Conservation (phyloP, 1,284 basidiomycete genomes). For the Agaricales sp. region DNA sequence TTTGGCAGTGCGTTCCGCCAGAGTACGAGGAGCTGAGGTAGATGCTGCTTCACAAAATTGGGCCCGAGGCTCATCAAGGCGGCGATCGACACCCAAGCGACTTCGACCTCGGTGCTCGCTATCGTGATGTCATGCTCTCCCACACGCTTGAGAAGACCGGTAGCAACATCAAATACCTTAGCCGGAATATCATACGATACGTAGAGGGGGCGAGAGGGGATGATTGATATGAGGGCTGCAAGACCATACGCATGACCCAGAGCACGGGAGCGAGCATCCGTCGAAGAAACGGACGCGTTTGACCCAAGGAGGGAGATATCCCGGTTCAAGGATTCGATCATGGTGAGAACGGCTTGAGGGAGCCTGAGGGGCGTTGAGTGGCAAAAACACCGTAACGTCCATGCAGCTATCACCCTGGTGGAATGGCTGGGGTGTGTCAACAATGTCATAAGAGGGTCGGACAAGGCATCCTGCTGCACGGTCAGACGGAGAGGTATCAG, state of each 20-base stretch:
- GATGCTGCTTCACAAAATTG: conserved; percentile 86
- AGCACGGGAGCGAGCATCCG: conserved; percentile 61
- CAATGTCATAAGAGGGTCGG: conserved; percentile 79
- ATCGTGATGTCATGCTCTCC: conserved; percentile 84
- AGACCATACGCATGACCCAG: conserved; percentile 87
- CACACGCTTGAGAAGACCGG: conserved; percentile 81
- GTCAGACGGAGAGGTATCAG: no score
- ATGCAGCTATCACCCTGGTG: conserved; percentile 79
- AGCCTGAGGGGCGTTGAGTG: conserved; percentile 80
- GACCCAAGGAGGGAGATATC: conserved; percentile 66
- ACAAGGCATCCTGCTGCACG: conserved; percentile 64
- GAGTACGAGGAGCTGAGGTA: conserved; percentile 86
- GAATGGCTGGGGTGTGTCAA: conserved; percentile 83
- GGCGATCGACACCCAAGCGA: conserved; percentile 90
- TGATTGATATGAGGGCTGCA: conserved; percentile 78
- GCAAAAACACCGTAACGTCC: conserved; percentile 86
- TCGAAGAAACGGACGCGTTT: conserved; percentile 50
- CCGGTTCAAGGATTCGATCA: conserved; percentile 75
- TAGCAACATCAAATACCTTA: conserved; percentile 87
- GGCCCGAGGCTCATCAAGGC: conserved; percentile 90
- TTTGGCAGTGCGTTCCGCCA: conserved; percentile 98
- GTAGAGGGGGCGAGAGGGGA: conserved; percentile 84
- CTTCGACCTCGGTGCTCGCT: conserved; percentile 82
- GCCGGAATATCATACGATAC: conserved; percentile 90
- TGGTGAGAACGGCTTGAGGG: conserved; percentile 64